These are phyloP conservation scores for Pulicaria dysenterica DNA, from an alignment of 129 eudicot genomes.

Conservation along the genomic window DNA sequence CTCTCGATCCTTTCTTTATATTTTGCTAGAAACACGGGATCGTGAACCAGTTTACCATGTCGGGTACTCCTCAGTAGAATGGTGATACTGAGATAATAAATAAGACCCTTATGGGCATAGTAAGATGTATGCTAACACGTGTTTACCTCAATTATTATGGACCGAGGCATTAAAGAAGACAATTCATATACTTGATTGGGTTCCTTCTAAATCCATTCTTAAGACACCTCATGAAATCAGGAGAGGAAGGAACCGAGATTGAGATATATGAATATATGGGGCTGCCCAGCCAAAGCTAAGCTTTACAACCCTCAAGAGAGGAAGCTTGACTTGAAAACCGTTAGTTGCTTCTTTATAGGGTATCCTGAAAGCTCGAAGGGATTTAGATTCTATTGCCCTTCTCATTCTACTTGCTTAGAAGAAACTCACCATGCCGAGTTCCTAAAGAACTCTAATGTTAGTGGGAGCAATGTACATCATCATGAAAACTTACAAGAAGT, in stretches of 20 bases:
- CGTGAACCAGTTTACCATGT: background rate
- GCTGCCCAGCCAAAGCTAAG: background rate
- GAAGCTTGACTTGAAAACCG: background rate
- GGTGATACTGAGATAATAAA: conserved; percentile 16
- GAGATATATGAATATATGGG: background rate
- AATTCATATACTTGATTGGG: no score
- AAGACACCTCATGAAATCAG: no score
- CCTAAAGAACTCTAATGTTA: background rate
- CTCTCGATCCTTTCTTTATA: background rate
- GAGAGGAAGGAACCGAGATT: background rate
- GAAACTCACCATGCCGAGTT: conserved; percentile 4
- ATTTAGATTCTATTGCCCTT: conserved; percentile 22
- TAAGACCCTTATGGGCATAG: conserved; percentile 7
- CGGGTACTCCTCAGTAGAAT: background rate
- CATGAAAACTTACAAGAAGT: background rate
- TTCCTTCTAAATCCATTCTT: no score
- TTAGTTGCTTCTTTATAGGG: conserved; percentile 30
- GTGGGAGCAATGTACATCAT: background rate
- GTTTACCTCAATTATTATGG: background rate
- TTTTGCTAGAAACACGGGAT: background rate
- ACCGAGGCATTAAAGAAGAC: background rate
- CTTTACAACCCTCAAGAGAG: conserved; percentile 5
- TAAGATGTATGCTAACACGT: background rate
- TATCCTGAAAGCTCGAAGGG: conserved; percentile 17
- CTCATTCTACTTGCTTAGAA: conserved; percentile 8